phyloP scores from a whole-genome alignment of 176 grass and related monocot species.

The Eleusine coracana region DNA sequence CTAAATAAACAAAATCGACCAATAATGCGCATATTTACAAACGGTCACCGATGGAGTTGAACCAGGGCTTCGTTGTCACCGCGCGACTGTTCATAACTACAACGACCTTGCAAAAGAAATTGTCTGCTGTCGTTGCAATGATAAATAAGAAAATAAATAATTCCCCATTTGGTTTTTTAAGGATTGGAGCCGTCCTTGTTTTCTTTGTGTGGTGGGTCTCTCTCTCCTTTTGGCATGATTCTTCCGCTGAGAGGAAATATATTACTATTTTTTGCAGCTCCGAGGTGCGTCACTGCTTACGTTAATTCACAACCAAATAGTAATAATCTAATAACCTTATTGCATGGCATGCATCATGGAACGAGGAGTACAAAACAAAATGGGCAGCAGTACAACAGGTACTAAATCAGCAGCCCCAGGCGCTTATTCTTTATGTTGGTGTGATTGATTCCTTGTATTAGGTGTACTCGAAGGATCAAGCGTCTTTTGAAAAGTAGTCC shows the following conservation, averaged over 20 bases:
- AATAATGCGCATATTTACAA: not conserved
- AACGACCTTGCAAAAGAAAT: not conserved
- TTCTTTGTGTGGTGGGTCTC: constrained; percentile 42
- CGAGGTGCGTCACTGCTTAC: constrained; percentile 82
- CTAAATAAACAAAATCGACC: not conserved
- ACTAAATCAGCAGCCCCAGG: constrained; percentile 30
- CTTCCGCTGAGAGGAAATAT: constrained; percentile 47
- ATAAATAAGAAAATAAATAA: not conserved
- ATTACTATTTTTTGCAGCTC: constrained; percentile 38
- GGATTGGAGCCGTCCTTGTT: constrained; percentile 41
- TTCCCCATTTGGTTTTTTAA: constrained; percentile 47
- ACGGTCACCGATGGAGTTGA: too few species aligned
- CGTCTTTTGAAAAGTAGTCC: constrained; percentile 41
- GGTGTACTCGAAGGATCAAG: constrained; percentile 39
- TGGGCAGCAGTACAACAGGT: not conserved
- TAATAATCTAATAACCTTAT: constrained; percentile 46
- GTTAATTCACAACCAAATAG: constrained; percentile 48
- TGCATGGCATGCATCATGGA: constrained; percentile 37
- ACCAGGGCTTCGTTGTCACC: not conserved
- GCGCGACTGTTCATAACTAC: not conserved
- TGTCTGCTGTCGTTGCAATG: not conserved
- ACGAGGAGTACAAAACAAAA: constrained; percentile 3
- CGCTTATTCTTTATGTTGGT: constrained; percentile 25
- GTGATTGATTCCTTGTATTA: constrained; percentile 64
- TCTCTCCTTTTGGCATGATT: constrained; percentile 59